A percentile compares a stretch with the other conserved stretches of the same genome.
phyloP scores from a whole-genome alignment of 108 stramenopile species.

The Skeletonema marinoi region DNA sequence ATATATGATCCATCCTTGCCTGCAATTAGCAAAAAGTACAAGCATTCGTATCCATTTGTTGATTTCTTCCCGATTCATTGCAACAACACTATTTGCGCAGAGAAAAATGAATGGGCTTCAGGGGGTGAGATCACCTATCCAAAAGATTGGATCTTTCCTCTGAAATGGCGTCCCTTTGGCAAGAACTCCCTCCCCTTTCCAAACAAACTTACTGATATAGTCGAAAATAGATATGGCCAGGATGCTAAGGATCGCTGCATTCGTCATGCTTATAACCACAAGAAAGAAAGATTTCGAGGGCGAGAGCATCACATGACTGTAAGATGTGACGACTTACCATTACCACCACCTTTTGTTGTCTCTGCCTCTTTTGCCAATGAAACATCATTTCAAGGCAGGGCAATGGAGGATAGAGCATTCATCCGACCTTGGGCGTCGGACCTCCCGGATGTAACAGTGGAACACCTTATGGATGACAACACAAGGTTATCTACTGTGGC shows the following conservation, averaged over 20 bases:
- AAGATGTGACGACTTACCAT: neutral
- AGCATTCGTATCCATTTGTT: constrained; percentile 1
- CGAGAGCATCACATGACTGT: neutral
- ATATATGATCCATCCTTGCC: constrained; percentile 1
- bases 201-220: neutral
- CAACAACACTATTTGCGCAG: neutral
- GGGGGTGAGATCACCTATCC: neutral
- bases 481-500: neutral
- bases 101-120: neutral
- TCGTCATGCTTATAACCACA: neutral
- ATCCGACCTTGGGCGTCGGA: neutral
- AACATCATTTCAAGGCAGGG: neutral
- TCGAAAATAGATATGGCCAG: constrained; percentile 6
- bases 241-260: neutral
- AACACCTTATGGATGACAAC: constrained; percentile 5
- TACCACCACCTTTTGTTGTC: constrained; percentile 1
- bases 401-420: too few species aligned
- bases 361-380: neutral
- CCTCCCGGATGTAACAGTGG: constrained; percentile 6
- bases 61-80: neutral
- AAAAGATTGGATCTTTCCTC: neutral
- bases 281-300: neutral
- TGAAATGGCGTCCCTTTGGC: constrained; percentile 15
- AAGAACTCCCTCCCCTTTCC: constrained; percentile 11
- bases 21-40: neutral